Base-by-base conservation (phyloP, 1,284 basidiomycete species). In the Tremellales sp. region DNA sequence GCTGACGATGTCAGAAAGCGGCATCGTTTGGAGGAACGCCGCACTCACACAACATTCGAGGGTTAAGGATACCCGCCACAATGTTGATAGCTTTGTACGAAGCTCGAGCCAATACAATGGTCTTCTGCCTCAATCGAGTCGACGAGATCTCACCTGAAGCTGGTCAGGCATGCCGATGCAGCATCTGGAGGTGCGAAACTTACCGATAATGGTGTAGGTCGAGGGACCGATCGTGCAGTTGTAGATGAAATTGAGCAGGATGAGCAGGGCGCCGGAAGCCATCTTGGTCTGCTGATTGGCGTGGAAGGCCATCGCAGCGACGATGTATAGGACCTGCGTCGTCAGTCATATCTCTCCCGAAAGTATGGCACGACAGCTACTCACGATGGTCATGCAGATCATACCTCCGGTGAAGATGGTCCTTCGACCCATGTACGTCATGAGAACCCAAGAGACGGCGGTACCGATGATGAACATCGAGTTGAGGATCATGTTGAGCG, bases 331-430 rank as follows among this genome's bases (percentile, higher is more conserved):
- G n/a, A 74, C 61, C 33, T 36, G 15, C 15, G 13, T 5, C 33
- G 19, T 36, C 33, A 36, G 33, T 15, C 8, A 13, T 36, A 15
- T 4, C 33, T n/a, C n/a, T n/a, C n/a, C n/a, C n/a, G n/a, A n/a
- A n/a, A n/a, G n/a, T n/a, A 4, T 5, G 19, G 33, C 13, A 6
- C 33, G 13, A 7, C 33, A 17, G 33, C 33, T 36, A 36, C 33
- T 6, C 13, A 36, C 33, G 46, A 66, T 46, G 40, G 62, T 54
- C 70, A 76, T 74, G 51, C 53, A 40, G 36, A 54, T 51, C 50
- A 78, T 67, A 26, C 78, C 79, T 25, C 49, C 52, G 36, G 75
- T 55, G 70, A 77, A 79, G 39, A 79, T 60, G 1, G 67, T 62
- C n/a, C 77, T 72, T 23, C 77, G 73, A 19, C 76, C 76, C 43